Evolutionary conservation across 768 basidiomycete genomes (phyloP).

Genomic region (Boletus tylopilopsis): DNA sequence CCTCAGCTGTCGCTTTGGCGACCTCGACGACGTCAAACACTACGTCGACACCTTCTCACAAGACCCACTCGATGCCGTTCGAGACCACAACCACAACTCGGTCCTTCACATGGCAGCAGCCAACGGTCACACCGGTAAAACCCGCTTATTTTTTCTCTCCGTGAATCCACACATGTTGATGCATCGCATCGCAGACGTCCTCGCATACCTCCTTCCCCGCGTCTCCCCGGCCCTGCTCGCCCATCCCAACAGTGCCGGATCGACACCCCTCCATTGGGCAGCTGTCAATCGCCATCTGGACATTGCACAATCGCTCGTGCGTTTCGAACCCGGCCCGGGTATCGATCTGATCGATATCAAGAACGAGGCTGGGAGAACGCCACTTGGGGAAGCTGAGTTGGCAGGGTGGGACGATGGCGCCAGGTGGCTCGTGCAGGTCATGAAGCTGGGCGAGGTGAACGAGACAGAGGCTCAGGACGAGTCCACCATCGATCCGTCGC

Average conservation of each 20-base stretch:
- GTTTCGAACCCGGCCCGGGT: slow-evolving; percentile 55
- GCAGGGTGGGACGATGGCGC: slow-evolving; percentile 83
- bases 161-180: slow-evolving; percentile 19
- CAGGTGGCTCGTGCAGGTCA: slow-evolving; percentile 75
- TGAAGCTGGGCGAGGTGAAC: slow-evolving; percentile 59
- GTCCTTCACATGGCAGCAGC: slow-evolving; percentile 83
- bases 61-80: slow-evolving; percentile 42
- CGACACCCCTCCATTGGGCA: slow-evolving; percentile 92
- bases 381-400: slow-evolving; percentile 79
- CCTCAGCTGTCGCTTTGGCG: slow-evolving; percentile 84
- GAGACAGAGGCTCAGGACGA: slow-evolving; percentile 21
- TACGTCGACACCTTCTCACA: slow-evolving; percentile 61
- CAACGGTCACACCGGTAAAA: slow-evolving; percentile 83
- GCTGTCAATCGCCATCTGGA: slow-evolving; percentile 76
- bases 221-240: slow-evolving; percentile 51
- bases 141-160: background rate
- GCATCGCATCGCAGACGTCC: too few species aligned
- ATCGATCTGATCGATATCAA: slow-evolving; percentile 69
- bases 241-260: slow-evolving; percentile 63
- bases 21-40: slow-evolving; percentile 68
- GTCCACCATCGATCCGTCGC: slow-evolving; percentile 28
- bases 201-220: slow-evolving; percentile 69
- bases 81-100: slow-evolving; percentile 77
- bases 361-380: slow-evolving; percentile 67
- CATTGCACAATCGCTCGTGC: slow-evolving; percentile 56